Evolutionary conservation across 225 moss, liverwort and hornwort genomes (phyloP), one percentile per base, ranked within the genome.

Genomic region (Neckera pumila): DNA sequence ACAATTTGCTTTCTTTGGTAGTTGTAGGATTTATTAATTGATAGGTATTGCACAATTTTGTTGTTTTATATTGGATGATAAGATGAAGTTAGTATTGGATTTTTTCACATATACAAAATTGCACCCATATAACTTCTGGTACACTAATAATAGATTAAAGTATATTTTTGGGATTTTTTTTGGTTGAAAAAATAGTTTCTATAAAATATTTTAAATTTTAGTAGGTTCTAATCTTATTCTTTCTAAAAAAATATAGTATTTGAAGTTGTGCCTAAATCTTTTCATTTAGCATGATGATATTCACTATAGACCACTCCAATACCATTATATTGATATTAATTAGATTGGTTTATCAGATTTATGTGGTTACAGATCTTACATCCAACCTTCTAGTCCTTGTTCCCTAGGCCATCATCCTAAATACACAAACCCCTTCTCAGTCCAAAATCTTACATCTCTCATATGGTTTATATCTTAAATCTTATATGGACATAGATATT

Each of bases 381-480:
- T 45, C 10, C 6, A 45, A 45, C 10, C 1, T 28, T 73, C 0
- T 10, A 17, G 2, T 43, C 17, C 8, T 0, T 2, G 1, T 27
- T 45, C 3, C 28, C 3, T 45, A 28, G 9, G 6, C 0, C 1
- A 1, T 10, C 0, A 3, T 43, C 10, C 1, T 17, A 28, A 2
- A 45, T 45, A 73, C 3, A 28, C 15, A 27, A 71, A 14, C 5
- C 10, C 10, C 28, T 43, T 45, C 28, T 9, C 2, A 5, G 1
- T 30, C 28, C 10, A 8, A 45, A 73, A 45, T 45, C 18, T 45
- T 45, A 28, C 6, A 17, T 73, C 6, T 0, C 7, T 16, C 0
- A 2, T 27, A 5, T 6, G 3, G 45, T 43, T 28, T 17, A 28
- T 17, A 28, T 72, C 17, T 10, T 10, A 72, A 43, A 28, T 28